Conservation (phyloP, 2,329 filamentous ascomycete species). For the Monilinia aucupariae region DNA sequence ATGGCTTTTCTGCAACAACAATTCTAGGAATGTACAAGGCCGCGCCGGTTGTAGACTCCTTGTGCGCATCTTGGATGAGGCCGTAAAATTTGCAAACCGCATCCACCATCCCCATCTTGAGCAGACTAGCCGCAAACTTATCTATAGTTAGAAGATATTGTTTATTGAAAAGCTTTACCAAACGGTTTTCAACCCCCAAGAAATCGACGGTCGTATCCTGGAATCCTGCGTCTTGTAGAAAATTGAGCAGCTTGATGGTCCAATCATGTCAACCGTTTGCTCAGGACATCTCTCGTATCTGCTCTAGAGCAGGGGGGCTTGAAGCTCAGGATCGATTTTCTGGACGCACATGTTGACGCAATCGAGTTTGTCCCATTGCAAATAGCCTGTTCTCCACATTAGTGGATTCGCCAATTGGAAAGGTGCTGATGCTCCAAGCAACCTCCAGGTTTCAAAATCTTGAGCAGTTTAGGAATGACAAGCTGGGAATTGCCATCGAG, state of each 20-base stretch:
- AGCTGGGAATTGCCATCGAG: background rate
- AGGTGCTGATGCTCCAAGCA: background rate
- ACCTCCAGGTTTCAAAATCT: constrained; percentile 6
- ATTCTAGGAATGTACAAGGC: constrained; percentile 2
- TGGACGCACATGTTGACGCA: constrained; percentile 4
- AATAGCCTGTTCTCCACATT: constrained; percentile 1
- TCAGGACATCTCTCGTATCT: background rate
- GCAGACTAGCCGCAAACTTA: background rate
- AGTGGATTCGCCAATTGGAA: background rate
- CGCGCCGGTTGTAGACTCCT: background rate
- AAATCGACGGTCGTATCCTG: background rate
- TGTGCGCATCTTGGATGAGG: background rate
- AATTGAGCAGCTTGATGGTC: background rate
- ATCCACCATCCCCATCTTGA: background rate
- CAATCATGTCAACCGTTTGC: constrained; percentile 3
- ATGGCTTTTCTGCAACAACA: background rate
- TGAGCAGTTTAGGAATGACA: background rate
- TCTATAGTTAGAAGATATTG: constrained; percentile 7
- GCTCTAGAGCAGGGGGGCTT: background rate
- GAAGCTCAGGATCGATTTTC: background rate
- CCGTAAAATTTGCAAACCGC: background rate
- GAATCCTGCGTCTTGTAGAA: background rate
- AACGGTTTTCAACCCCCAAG: constrained; percentile 1
- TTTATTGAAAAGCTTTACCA: constrained; percentile 1
- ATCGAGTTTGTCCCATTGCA: constrained; percentile 11